phyloP scores from a whole-genome alignment of 495 filamentous ascomycete genomes.

The Aspergillus haitiensis region DNA sequence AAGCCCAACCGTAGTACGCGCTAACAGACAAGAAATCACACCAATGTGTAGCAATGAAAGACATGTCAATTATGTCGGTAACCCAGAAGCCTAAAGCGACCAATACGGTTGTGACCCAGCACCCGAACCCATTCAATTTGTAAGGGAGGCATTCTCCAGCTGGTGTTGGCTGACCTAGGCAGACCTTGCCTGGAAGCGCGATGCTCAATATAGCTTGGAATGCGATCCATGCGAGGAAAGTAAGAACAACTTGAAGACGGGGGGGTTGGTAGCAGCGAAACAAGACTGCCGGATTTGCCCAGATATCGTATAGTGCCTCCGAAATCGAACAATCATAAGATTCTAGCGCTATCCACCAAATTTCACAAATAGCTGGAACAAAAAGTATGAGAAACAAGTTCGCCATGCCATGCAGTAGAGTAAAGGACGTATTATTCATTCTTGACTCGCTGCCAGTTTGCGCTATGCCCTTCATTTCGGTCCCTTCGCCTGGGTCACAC shows the following conservation, averaged over 20 bases:
- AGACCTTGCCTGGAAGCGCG: background rate
- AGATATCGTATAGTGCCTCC: background rate
- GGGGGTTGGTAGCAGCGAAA: background rate
- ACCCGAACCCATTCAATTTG: background rate
- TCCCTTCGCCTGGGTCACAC: no score
- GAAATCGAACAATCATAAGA: background rate
- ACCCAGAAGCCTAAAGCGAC: background rate
- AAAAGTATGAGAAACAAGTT: background rate
- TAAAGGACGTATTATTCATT: no score
- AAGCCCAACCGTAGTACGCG: background rate
- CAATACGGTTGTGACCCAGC: background rate
- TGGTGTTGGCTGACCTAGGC: background rate
- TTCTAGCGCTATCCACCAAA: background rate
- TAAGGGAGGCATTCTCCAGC: background rate
- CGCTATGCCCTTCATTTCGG: no score
- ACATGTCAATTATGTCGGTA: background rate
- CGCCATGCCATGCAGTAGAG: background rate
- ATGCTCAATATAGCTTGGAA: background rate
- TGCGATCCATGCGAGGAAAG: background rate
- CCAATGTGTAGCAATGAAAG: background rate
- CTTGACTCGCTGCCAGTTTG: no score
- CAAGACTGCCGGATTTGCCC: background rate
- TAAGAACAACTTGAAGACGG: background rate
- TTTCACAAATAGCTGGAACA: background rate
- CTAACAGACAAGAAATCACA: background rate